Evolutionary conservation across 192 early-diverging fungal genomes (phyloP), one percentile per base, ranked within the genome.

Genomic region (Geranomyces variabilis): DNA sequence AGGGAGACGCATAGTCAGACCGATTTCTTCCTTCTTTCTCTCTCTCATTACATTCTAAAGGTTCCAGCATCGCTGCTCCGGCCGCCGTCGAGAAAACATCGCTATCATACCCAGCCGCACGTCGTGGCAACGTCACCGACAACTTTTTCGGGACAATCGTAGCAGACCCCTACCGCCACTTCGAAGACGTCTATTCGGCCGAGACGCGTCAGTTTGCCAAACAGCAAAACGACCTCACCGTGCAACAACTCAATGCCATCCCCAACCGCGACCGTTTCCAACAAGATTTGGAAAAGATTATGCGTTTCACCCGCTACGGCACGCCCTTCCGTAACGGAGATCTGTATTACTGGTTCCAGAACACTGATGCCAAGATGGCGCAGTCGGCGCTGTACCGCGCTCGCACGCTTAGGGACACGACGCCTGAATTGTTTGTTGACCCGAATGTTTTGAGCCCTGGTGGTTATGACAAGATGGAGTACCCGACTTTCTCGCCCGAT

Each of bases 181-280:
- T 91, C 36, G 90, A 91, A 66, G 83, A 89, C 57, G 84, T 87
- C 21, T 78, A 85, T 28, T 70, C 79, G 0, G 69, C 77, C 43
- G 81, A 89, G 67, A 91, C 88, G 63, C 70, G 79, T 17, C 73
- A 66, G 10, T 91, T 89, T 80, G 81, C 87, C 41, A 66, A 84
- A 21, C 79, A 74, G n/a, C 89, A 91, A 69, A 84, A 81, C 67
- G 55, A 60, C 58, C 26, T 90, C 31, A 55, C 81, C 9, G 58
- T 58, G 31, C 72, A 80, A 41, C 78, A 71, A 51, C 31, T 90
- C 31, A 30, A 30, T 12, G 68, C 53, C 30, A 61, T 44, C 45
- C 21, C 61, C n/a, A 53, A 66, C 19, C 63, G 75, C 14, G 71
- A 66, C 15, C 67, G 59, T 19, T 70, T 84, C 44, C 53, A 70